phyloP scores from a whole-genome alignment of 805 yeast genomes.

The Lachancea quebecensis region DNA sequence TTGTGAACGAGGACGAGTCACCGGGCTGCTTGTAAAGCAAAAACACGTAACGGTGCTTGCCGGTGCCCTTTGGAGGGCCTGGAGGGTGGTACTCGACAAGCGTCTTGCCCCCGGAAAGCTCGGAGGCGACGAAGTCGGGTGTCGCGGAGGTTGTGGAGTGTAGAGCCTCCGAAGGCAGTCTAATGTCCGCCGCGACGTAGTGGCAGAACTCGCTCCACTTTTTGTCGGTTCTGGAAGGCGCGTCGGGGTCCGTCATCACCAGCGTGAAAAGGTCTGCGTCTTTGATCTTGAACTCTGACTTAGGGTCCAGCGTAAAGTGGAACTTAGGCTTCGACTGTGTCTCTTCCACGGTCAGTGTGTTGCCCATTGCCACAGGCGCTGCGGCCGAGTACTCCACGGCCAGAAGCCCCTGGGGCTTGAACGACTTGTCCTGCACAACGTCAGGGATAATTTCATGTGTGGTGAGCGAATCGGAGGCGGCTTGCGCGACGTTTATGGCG shows the following conservation, averaged over 20 bases:
- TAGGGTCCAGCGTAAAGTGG: conserved; percentile 54
- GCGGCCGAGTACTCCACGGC: conserved; percentile 24
- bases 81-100: conserved; percentile 68
- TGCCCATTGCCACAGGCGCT: conserved; percentile 63
- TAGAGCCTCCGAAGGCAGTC: conserved; percentile 10
- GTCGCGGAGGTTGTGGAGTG: conserved; percentile 9
- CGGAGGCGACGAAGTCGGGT: conserved; percentile 39
- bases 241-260: conserved; percentile 89
- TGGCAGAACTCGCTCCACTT: conserved; percentile 88
- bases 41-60: conserved; percentile 81
- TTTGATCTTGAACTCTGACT: conserved; percentile 18
- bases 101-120: conserved; percentile 33
- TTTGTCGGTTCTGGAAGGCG: conserved; percentile 75
- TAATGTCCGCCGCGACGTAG: conserved; percentile 49
- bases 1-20: conserved; percentile 12
- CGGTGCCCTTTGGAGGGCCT: conserved; percentile 83
- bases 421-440: conserved; percentile 14
- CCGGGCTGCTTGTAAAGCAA: conserved; percentile 60
- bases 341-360: conserved; percentile 53
- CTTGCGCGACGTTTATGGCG: conserved; percentile 14
- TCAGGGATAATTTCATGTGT: conserved; percentile 27
- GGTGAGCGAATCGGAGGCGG: conserved; percentile 20
- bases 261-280: conserved; percentile 53
- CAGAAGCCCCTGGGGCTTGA: conserved; percentile 22
- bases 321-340: conserved; percentile 64